Evolutionary conservation across 148 eudicot species (phyloP).

Genomic region (Silene uniflora): DNA sequence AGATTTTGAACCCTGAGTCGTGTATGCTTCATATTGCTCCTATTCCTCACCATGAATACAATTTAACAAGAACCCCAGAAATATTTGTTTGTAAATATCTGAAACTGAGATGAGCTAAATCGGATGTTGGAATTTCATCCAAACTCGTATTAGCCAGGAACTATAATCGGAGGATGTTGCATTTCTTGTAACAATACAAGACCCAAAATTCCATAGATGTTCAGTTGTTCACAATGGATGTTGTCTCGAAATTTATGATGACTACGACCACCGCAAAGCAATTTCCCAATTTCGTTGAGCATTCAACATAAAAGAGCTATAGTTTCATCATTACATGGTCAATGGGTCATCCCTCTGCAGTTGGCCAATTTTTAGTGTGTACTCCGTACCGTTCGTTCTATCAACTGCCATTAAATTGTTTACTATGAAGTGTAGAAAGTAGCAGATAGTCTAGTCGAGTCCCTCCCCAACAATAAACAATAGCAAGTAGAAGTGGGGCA

Average conservation of each 20-base stretch:
- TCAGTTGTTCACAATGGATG: neutral
- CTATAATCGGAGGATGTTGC: neutral
- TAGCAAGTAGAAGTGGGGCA: neutral
- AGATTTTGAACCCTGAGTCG: no score
- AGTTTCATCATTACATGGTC: neutral
- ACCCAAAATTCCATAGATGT: neutral
- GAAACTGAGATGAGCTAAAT: no score
- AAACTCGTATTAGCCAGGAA: neutral
- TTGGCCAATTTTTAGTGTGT: neutral
- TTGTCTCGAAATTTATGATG: neutral
- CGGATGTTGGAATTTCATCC: neutral
- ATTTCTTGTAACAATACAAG: neutral
- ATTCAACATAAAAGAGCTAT: neutral
- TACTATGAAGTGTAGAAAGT: neutral
- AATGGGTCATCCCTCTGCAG: neutral
- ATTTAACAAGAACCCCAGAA: no score
- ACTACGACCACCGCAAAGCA: neutral
- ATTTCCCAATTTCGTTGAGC: neutral
- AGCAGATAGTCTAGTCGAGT: neutral
- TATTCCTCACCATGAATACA: no score
- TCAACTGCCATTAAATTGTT: neutral
- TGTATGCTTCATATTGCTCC: no score
- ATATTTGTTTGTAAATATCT: no score
- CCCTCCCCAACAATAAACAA: neutral
- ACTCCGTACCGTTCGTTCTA: neutral